A percentile compares a stretch with the other conserved stretches of the same genome.
These are phyloP conservation scores for Lactarius deliciosus DNA, from an alignment of 768 basidiomycete genomes.

Conservation along the genomic window DNA sequence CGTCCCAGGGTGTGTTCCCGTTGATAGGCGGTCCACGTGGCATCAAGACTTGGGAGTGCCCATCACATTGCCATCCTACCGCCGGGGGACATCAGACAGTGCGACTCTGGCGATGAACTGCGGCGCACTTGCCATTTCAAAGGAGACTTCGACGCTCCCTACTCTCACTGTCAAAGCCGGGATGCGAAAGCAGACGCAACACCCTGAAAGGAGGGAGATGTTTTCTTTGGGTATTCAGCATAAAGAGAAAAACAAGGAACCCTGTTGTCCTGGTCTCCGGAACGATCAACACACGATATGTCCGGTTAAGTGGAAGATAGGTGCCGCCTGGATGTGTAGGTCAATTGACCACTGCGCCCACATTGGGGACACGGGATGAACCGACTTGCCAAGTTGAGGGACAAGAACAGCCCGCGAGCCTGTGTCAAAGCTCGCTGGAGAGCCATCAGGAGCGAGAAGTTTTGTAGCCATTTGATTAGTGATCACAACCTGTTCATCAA, in stretches of 20 bases:
- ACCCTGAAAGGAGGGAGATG: slow-evolving; percentile 34
- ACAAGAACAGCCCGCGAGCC: slow-evolving; percentile 62
- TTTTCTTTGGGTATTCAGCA: slow-evolving; percentile 16
- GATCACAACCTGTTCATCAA: slow-evolving; percentile 45
- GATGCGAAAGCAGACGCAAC: slow-evolving; percentile 43
- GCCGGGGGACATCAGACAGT: slow-evolving; percentile 5
- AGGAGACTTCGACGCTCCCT: slow-evolving; percentile 31
- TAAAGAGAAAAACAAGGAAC: slow-evolving; percentile 33
- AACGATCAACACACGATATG: slow-evolving; percentile 45
- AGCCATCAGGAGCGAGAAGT: slow-evolving; percentile 61
- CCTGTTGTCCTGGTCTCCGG: slow-evolving; percentile 44
- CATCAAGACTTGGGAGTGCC: slow-evolving; percentile 10
- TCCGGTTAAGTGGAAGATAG: slow-evolving; percentile 46
- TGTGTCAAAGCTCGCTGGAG: slow-evolving; percentile 63
- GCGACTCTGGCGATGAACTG: slow-evolving; percentile 4
- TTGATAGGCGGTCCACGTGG: slow-evolving; percentile 5
- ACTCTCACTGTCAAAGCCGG: slow-evolving; percentile 32
- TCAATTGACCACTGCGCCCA: not conserved
- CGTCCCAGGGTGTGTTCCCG: slow-evolving; percentile 1
- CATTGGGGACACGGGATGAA: not conserved
- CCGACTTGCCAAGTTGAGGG: slow-evolving; percentile 57
- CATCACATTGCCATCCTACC: slow-evolving; percentile 22
- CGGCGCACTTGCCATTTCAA: slow-evolving; percentile 33
- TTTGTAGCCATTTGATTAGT: slow-evolving; percentile 74
- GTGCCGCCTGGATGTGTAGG: slow-evolving; percentile 33